Evolutionary conservation across 306 rosid genomes (phyloP).

Genomic region (Malus sylvestris): DNA sequence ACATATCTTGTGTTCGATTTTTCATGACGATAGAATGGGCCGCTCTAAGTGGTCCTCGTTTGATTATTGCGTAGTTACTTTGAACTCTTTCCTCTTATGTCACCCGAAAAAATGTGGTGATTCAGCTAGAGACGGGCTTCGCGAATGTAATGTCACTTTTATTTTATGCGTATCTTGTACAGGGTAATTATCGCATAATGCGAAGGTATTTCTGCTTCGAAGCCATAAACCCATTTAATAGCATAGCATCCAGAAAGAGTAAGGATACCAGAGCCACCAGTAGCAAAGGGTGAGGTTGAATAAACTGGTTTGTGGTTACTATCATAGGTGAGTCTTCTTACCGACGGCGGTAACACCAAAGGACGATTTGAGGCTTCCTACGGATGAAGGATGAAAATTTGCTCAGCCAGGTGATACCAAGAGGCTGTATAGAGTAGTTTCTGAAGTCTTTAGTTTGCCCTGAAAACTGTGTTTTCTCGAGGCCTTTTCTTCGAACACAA

Average conservation of each 20-base stretch:
- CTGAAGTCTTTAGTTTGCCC: background rate
- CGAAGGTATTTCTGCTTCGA: no score
- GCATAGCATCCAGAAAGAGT: background rate
- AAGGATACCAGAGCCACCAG: background rate
- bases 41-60: no score
- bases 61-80: no score
- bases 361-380: constrained; percentile 28
- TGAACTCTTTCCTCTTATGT: no score
- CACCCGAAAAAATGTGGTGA: no score
- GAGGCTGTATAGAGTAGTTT: background rate
- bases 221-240: background rate
- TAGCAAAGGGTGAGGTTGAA: background rate
- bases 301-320: background rate
- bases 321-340: constrained; percentile 22
- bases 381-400: constrained; percentile 25
- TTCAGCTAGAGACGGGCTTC: no score
- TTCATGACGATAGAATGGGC: no score
- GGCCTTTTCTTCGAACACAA: background rate
- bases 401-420: constrained; percentile 22
- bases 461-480: background rate
- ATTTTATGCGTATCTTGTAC: no score
- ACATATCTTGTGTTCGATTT: background rate
- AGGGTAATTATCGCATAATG: no score
- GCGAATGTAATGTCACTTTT: no score
- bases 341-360: constrained; percentile 23